Percentiles rank a stretch among this genome's conserved stretches.
These are phyloP conservation scores for Mycena latifolia DNA, from an alignment of 768 basidiomycete genomes.

Conservation along the genomic window DNA sequence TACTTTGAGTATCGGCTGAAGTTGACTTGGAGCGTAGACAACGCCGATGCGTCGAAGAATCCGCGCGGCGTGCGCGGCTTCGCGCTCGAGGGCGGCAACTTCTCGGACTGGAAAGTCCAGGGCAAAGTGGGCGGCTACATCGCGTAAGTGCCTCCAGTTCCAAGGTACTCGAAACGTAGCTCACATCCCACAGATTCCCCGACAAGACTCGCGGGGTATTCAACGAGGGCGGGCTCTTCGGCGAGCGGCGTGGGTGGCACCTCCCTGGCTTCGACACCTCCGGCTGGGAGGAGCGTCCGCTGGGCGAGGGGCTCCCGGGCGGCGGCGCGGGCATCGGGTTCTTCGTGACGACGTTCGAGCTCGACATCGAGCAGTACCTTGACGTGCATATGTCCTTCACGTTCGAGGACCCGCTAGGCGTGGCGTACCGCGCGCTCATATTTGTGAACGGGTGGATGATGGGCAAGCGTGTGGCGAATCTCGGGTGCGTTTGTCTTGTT, in stretches of 20 bases:
- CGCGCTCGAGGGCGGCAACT: slow-evolving; percentile 70
- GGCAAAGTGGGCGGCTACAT: slow-evolving; percentile 82
- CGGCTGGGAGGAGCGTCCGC: background rate
- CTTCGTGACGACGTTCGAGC: slow-evolving; percentile 65
- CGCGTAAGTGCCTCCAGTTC: slow-evolving; percentile 52
- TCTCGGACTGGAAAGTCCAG: slow-evolving; percentile 78
- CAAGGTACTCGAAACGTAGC: background rate
- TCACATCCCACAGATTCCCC: slow-evolving; percentile 63
- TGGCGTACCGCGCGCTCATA: slow-evolving; percentile 68
- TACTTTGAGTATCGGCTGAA: background rate
- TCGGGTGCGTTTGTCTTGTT: slow-evolving; percentile 54
- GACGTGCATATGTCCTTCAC: slow-evolving; percentile 65
- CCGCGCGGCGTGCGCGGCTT: slow-evolving; percentile 87
- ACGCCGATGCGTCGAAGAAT: slow-evolving; percentile 71
- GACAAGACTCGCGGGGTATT: slow-evolving; percentile 79
- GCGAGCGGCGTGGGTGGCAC: background rate
- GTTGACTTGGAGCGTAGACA: slow-evolving; percentile 41
- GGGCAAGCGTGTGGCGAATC: slow-evolving; percentile 62
- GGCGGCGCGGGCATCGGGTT: slow-evolving; percentile 66
- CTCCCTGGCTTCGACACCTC: background rate
- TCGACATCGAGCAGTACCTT: slow-evolving; percentile 54
- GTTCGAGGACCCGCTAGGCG: slow-evolving; percentile 56
- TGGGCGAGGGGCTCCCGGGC: slow-evolving; percentile 34
- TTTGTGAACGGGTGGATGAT: slow-evolving; percentile 75
- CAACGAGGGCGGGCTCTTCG: slow-evolving; percentile 78